A percentile compares a stretch with the other conserved stretches of the same genome.
Evolutionary conservation across 1,139 yeast genomes (phyloP).

Genomic region (Pichia sp.): DNA sequence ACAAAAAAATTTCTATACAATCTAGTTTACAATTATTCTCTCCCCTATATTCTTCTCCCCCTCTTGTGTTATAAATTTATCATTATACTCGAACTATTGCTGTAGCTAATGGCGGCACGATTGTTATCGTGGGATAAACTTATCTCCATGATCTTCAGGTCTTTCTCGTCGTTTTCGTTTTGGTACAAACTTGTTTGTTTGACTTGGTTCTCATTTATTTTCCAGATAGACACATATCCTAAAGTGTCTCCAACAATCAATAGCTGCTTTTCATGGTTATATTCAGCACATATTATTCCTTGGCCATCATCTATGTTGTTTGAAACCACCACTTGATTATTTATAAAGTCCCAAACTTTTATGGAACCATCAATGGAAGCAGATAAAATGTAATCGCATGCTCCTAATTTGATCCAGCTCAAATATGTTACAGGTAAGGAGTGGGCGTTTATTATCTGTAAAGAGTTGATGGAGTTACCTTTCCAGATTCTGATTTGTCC

Average conservation of each 20-base stretch:
- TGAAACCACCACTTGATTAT: conserved; percentile 33
- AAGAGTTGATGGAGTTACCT: conserved; percentile 44
- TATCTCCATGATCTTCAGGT: conserved; percentile 10
- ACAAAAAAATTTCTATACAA: background rate
- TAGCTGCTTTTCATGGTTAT: conserved; percentile 35
- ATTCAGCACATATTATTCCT: conserved; percentile 43
- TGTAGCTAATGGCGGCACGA: conserved; percentile 18
- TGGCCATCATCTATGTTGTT: conserved; percentile 34
- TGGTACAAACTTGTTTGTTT: conserved; percentile 14
- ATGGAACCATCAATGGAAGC: conserved; percentile 66
- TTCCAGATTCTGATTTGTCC: conserved; percentile 66
- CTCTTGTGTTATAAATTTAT: conserved; percentile 14
- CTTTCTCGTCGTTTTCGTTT: conserved; percentile 6
- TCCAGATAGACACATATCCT: conserved; percentile 52
- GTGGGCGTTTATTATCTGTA: conserved; percentile 39
- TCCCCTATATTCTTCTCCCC: too few relatives aligned
- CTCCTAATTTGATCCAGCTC: conserved; percentile 37
- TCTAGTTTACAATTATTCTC: background rate
- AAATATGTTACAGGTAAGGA: conserved; percentile 49
- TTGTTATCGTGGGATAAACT: conserved; percentile 16
- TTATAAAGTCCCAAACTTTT: conserved; percentile 55
- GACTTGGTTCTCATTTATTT: conserved; percentile 21
- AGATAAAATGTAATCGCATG: conserved; percentile 24
- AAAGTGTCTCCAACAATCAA: conserved; percentile 58
- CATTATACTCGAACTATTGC: conserved; percentile 17